Evolutionary conservation across 2,329 filamentous ascomycete genomes (phyloP).

Genomic region (Colletotrichum costaricense): DNA sequence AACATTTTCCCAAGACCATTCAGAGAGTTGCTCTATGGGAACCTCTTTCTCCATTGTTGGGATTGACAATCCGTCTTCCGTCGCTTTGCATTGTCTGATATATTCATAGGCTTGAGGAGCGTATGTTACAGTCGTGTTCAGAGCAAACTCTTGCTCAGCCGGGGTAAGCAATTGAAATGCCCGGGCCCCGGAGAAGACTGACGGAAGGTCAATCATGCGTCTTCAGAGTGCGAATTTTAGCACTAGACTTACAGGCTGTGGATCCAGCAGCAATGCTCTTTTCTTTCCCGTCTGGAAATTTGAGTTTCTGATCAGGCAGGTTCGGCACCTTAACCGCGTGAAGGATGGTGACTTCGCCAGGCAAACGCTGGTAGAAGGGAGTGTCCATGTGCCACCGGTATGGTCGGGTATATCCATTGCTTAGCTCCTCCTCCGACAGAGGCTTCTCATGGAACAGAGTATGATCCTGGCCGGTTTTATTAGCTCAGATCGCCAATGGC

Average conservation of each 20-base stretch:
- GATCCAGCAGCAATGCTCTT: neutral
- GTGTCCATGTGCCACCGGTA: neutral
- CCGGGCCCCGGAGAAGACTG: neutral
- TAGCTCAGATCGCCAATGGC: neutral
- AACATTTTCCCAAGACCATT: neutral
- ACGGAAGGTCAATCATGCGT: neutral
- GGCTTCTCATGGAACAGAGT: neutral
- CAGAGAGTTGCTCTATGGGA: neutral
- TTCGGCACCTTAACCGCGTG: neutral
- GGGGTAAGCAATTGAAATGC: neutral
- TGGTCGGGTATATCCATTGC: neutral
- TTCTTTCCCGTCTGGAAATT: neutral
- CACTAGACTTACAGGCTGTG: conserved; percentile 11
- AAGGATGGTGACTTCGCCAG: neutral
- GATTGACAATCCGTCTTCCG: neutral
- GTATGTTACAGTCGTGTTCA: neutral
- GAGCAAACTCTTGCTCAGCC: neutral
- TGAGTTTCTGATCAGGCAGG: neutral
- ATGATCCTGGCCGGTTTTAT: neutral
- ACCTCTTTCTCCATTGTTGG: neutral
- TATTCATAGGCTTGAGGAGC: neutral
- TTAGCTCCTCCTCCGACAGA: neutral
- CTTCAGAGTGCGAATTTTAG: neutral
- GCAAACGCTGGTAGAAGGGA: neutral
- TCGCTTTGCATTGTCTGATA: neutral